Conservation (phyloP, 2,329 filamentous ascomycete genomes). For the Gyromitra esculenta region DNA sequence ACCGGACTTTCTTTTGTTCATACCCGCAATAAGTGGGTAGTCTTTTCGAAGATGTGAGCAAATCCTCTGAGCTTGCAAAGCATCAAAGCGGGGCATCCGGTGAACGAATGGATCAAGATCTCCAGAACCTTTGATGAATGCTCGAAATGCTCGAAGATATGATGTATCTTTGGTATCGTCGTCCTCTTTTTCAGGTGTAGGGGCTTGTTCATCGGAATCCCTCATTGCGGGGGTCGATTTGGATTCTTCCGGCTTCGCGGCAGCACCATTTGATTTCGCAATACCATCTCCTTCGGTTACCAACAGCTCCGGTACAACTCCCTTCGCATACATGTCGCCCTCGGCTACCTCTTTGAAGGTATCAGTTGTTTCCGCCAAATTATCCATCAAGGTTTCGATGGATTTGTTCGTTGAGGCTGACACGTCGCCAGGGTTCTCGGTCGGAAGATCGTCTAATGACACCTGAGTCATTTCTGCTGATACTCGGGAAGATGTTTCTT, state of each 20-base stretch:
- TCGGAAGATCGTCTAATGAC: conserved; percentile 40
- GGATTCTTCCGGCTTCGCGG: conserved; percentile 27
- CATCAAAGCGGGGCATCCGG: conserved; percentile 84
- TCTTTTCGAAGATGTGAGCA: conserved; percentile 86
- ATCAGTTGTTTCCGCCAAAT: conserved; percentile 35
- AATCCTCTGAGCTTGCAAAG: conserved; percentile 82
- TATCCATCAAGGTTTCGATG: conserved; percentile 40
- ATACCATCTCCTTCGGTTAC: conserved; percentile 15
- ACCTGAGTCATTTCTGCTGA: conserved; percentile 46
- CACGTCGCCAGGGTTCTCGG: conserved; percentile 47
- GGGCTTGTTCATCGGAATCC: conserved; percentile 22
- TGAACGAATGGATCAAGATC: conserved; percentile 83
- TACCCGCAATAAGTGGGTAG: conserved; percentile 70
- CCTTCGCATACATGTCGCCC: conserved; percentile 27
- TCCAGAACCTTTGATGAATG: conserved; percentile 73
- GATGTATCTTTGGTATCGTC: conserved; percentile 70
- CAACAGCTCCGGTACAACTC: conserved; percentile 12
- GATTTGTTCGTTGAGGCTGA: conserved; percentile 48
- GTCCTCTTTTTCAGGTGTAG: conserved; percentile 42
- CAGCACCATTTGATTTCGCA: conserved; percentile 16
- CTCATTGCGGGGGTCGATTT: conserved; percentile 22
- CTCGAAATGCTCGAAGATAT: conserved; percentile 88
- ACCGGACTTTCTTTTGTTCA: conserved; percentile 63
- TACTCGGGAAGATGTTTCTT: conserved; percentile 18
- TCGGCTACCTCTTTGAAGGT: conserved; percentile 41